Base-by-base conservation (phyloP, 495 filamentous ascomycete genomes). In the Penicillium daleae region DNA sequence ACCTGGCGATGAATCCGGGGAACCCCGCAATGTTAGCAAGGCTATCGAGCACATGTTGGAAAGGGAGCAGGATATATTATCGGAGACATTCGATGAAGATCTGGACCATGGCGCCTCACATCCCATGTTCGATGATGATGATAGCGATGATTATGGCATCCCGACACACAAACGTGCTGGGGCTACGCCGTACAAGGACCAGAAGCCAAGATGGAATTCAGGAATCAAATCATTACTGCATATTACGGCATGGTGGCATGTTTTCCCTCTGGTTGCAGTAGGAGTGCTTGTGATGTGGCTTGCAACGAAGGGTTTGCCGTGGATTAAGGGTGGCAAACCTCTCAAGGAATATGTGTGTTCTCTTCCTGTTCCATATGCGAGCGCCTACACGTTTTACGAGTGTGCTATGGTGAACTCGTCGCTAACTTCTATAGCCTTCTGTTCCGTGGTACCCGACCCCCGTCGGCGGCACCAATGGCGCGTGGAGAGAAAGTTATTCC, bases 361-460 rank as follows among this genome's bases (percentile, higher is more conserved):
- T 33, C 42, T 22, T 19, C 35, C 5, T 32, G 27, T 27, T 21
- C 4, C 22, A 22, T 27, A 8, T 42, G 24, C 33, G 24, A 32
- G 56, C 52, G 15, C 56, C 29, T 15, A 12, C 22, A 46, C 26
- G 12, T 10, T 48, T 2, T 27, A 24, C 15, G 10, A 1, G 6
- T 48, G 35, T 50, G 33, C 15, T 5, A 15, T 35, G 1, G 19
- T n/a, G 13, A n/a, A 39, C 6, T 27, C 12, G 6, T 22, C 26
- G 19, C 40, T 63, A 31, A 59, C 44, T 9, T 13, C 22, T 42
- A 8, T 56, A 73, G 60, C 56, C 56, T 15, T 86, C 89, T 6
- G 88, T 89, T 15, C 89, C 92, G 1, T 97, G 90, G 87, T 97
- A 96, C 70, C 92, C 93, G 2, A 80, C 90, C 0, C 93, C 93